Evolutionary conservation across 73 alveolate genomes (phyloP).

Genomic region (Blepharisma japonicum): DNA sequence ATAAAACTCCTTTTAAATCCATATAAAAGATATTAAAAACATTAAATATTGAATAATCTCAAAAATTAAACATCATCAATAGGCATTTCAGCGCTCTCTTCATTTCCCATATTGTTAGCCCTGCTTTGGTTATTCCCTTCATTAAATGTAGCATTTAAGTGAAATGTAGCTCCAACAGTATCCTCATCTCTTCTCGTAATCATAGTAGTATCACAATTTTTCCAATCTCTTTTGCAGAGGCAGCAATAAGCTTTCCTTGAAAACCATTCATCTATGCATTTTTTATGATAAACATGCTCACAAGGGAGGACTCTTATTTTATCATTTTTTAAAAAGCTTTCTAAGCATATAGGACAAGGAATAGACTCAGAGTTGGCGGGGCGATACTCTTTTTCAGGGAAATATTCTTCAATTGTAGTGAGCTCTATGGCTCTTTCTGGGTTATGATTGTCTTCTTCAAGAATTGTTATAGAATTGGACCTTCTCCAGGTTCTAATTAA

Average conservation of each 20-base stretch:
- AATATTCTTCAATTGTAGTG: background rate
- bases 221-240: constrained; percentile 31
- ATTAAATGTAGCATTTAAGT: background rate
- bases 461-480: background rate
- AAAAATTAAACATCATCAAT: too few species aligned
- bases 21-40: too few species aligned
- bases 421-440: constrained; percentile 31
- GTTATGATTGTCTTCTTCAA: constrained; percentile 28
- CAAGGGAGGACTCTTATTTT: constrained; percentile 29
- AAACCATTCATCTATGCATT: constrained; percentile 41
- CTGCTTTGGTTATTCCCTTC: constrained; percentile 24
- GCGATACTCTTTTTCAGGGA: background rate
- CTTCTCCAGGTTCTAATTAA: background rate
- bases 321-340: constrained; percentile 15
- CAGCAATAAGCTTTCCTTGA: constrained; percentile 24
- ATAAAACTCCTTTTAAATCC: too few species aligned
- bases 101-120: background rate
- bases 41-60: too few species aligned
- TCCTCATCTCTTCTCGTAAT: too few species aligned
- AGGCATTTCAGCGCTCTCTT: too few species aligned
- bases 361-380: too few species aligned
- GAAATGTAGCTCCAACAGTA: too few species aligned
- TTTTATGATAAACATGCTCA: constrained; percentile 39
- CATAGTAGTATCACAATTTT: background rate
- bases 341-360: constrained; percentile 40